Evolutionary conservation across 345 rosid species (phyloP), one percentile per base, ranked within the genome.

Genomic region (Acer negundo): DNA sequence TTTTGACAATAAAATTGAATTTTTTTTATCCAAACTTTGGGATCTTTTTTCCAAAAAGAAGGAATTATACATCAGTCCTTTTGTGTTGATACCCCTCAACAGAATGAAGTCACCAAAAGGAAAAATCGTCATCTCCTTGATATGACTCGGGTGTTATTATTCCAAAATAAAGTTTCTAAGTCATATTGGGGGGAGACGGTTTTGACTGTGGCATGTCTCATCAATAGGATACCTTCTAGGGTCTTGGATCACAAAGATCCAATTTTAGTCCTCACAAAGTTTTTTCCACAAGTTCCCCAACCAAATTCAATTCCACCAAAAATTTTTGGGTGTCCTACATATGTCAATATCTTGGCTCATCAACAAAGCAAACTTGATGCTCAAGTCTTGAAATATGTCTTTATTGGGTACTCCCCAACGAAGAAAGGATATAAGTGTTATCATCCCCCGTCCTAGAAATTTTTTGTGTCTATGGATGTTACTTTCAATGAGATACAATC

Each of bases 61-160:
- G 51, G 51, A 7, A 28, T 38, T 19, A 66, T 66, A 17, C 49
- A 66, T 42, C 6, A 56, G 12, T 17, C 49, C 3, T 72, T 65
- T 1, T 72, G 49, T 10, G 47, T 20, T 2, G 19, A 55, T 10
- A 55, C 75, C 7, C 75, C 73, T 38, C 75, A 72, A 72, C 65
- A 35, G 24, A 77, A 77, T 23, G 17, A 46, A 23, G 31, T 69
- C 2, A 40, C 1, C 0, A 5, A 70, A 59, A 8, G 16, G 6
- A 69, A 69, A 77, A 77, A 61, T 62, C 3, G 10, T 1, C 74
- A 77, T 7, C 1, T 69, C 11, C 26, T 24, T 0, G 53, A 69
- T 11, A 42, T 62, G 10, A 17, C 17, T 12, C 1, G 6, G 2
- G 4, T n/a, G 7, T 44, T 77, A 0, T 19, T 75, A 0, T 56